These are phyloP conservation scores for Xylaria multiplex DNA, from an alignment of 2,329 filamentous ascomycete genomes.

Conservation along the genomic window DNA sequence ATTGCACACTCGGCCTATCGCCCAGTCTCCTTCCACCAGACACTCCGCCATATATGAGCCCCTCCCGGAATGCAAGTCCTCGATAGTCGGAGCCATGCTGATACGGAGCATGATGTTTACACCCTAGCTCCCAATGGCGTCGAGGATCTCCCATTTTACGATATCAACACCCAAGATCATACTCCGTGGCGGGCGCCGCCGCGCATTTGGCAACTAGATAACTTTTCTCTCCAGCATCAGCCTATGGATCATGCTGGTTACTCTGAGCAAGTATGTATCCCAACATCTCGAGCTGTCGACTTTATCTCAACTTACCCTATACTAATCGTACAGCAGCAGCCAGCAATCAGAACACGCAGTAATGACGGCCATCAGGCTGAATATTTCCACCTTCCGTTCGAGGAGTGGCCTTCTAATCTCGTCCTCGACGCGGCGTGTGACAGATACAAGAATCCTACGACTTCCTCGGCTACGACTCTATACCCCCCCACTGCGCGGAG, in stretches of 20 bases:
- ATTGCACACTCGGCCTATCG: neutral
- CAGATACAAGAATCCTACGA: neutral
- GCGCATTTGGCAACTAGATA: neutral
- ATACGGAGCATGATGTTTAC: conserved; percentile 11
- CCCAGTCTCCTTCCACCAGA: neutral
- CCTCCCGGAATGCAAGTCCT: conserved; percentile 23
- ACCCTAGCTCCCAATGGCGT: neutral
- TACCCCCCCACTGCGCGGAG: conserved; percentile 10
- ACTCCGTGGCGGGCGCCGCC: conserved; percentile 1
- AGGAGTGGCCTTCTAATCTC: conserved; percentile 9
- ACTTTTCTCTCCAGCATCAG: neutral
- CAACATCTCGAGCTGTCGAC: neutral
- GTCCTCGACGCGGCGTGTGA: neutral
- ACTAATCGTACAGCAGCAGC: conserved; percentile 9
- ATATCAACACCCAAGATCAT: neutral
- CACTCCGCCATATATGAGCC: neutral
- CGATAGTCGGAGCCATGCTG: neutral
- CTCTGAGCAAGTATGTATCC: conserved; percentile 11
- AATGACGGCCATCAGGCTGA: neutral
- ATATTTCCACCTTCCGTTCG: neutral
- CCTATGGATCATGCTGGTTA: neutral
- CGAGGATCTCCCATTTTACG: neutral
- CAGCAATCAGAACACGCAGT: neutral
- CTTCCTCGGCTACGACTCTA: neutral
- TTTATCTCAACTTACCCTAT: neutral